These are phyloP conservation scores for Starmera stellimalicola DNA, from an alignment of 1,139 yeast genomes.

Conservation along the genomic window DNA sequence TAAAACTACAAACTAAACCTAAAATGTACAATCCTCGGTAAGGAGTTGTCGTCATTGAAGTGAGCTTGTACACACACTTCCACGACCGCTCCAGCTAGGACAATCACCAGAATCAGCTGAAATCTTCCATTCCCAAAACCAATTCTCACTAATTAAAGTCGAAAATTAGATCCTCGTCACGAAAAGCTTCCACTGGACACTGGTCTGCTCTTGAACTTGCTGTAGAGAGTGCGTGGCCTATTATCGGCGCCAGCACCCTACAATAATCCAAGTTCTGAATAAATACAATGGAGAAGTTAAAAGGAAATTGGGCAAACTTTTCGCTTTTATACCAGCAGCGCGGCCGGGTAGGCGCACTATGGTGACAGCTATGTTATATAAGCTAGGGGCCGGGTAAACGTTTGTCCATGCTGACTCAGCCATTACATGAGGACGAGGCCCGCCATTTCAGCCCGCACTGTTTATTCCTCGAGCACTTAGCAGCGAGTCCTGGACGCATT, in stretches of 20 bases:
- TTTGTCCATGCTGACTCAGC: background rate
- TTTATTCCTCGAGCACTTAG: no score
- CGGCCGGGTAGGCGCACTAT: no score
- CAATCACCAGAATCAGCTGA: constrained; percentile 7
- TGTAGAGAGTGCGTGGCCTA: constrained; percentile 20
- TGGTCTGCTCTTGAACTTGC: constrained; percentile 17
- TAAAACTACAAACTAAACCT: background rate
- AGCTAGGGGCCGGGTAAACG: no score
- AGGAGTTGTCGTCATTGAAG: constrained; percentile 16
- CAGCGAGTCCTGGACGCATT: no score
- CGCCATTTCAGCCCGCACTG: background rate
- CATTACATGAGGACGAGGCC: background rate
- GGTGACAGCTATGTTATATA: no score
- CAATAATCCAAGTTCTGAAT: constrained; percentile 19
- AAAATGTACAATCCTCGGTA: constrained; percentile 14
- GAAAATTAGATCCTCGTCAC: background rate
- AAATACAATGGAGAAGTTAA: constrained; percentile 13
- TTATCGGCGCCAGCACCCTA: constrained; percentile 18
- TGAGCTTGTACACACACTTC: constrained; percentile 4
- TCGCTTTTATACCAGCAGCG: no score
- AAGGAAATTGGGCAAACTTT: no score
- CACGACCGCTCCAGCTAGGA: constrained; percentile 20
- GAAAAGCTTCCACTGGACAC: background rate
- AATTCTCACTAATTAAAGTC: background rate
- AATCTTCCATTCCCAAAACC: no score